Percentiles rank a stretch among this genome's conserved stretches.
These are phyloP conservation scores for Daedaleopsis nitida DNA, from an alignment of 768 basidiomycete genomes.

Conservation along the genomic window DNA sequence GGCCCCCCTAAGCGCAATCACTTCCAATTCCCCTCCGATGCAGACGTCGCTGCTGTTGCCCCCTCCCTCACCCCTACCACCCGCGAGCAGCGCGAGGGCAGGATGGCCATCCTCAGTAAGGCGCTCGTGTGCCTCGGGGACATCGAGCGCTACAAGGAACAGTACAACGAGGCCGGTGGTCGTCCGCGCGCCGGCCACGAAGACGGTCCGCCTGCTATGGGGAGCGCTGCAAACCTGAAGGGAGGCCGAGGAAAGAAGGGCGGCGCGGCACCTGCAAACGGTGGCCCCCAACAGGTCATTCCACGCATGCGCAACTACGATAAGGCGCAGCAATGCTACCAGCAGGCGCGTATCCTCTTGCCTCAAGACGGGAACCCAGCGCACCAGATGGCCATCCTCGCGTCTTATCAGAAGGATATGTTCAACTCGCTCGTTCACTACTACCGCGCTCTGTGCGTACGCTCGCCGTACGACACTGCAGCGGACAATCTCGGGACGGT, in stretches of 20 bases:
- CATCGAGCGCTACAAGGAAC: slow-evolving; percentile 90
- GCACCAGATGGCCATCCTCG: slow-evolving; percentile 93
- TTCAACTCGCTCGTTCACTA: slow-evolving; percentile 84
- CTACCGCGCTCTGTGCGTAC: slow-evolving; percentile 88
- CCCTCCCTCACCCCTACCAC: slow-evolving; percentile 38
- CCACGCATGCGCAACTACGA: slow-evolving; percentile 69
- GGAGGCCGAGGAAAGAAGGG: slow-evolving; percentile 49
- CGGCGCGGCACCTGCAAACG: slow-evolving; percentile 45
- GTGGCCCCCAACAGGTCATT: slow-evolving; percentile 24
- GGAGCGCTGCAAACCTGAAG: slow-evolving; percentile 36
- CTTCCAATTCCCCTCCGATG: slow-evolving; percentile 63
- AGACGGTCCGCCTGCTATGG: slow-evolving; percentile 43
- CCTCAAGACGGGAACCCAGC: slow-evolving; percentile 93
- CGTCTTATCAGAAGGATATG: slow-evolving; percentile 81
- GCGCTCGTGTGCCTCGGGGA: slow-evolving; percentile 92
- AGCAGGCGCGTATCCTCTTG: slow-evolving; percentile 77
- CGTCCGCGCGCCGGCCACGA: slow-evolving; percentile 71
- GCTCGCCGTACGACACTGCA: slow-evolving; percentile 84
- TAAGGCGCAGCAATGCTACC: slow-evolving; percentile 79
- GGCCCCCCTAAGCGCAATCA: slow-evolving; percentile 51
- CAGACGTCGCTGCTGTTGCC: slow-evolving; percentile 36
- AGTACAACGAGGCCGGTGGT: slow-evolving; percentile 75
- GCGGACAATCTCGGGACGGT: slow-evolving; percentile 81
- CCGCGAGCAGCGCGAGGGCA: slow-evolving; percentile 55
- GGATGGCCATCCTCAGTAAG: slow-evolving; percentile 82